Percentiles rank a stretch among this genome's conserved stretches.
These are phyloP conservation scores for Tilletia indica DNA, from an alignment of 1,284 basidiomycete genomes.

Conservation along the genomic window DNA sequence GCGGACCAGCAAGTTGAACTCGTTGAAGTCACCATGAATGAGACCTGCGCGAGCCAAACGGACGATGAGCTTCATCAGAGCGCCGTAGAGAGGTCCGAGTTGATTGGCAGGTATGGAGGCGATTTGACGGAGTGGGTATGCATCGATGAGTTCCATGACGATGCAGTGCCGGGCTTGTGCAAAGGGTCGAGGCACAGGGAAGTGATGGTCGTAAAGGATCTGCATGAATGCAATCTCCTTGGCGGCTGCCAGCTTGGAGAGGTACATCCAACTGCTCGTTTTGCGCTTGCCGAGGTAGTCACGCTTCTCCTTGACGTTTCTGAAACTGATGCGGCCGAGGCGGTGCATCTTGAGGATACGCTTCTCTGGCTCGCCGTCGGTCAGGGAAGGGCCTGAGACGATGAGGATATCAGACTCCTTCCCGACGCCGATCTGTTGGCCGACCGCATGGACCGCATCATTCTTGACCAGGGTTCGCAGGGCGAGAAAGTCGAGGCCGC, in stretches of 20 bases:
- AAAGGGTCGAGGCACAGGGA: conserved; percentile 88
- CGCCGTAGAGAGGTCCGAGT: conserved; percentile 81
- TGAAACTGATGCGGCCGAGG: conserved; percentile 91
- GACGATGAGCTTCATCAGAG: conserved; percentile 92
- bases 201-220: conserved; percentile 86
- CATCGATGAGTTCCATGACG: conserved; percentile 92
- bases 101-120: conserved; percentile 70
- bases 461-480: conserved; percentile 83
- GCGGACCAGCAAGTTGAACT: conserved; percentile 95
- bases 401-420: conserved; percentile 95
- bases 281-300: conserved; percentile 95
- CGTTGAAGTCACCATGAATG: conserved; percentile 98
- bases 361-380: conserved; percentile 67
- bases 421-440: conserved; percentile 95
- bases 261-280: conserved; percentile 99
- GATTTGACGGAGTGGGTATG: conserved; percentile 94
- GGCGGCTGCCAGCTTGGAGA: conserved; percentile 90
- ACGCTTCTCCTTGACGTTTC: conserved; percentile 92
- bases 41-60: conserved; percentile 87
- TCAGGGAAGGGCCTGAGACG: conserved; percentile 67
- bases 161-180: conserved; percentile 93
- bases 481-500: conserved; percentile 93
- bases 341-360: conserved; percentile 90
- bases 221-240: conserved; percentile 99
- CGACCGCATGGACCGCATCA: conserved; percentile 62